These are phyloP conservation scores for Coniochaeta hoffmannii DNA, from an alignment of 2,329 filamentous ascomycete genomes.

Conservation along the genomic window DNA sequence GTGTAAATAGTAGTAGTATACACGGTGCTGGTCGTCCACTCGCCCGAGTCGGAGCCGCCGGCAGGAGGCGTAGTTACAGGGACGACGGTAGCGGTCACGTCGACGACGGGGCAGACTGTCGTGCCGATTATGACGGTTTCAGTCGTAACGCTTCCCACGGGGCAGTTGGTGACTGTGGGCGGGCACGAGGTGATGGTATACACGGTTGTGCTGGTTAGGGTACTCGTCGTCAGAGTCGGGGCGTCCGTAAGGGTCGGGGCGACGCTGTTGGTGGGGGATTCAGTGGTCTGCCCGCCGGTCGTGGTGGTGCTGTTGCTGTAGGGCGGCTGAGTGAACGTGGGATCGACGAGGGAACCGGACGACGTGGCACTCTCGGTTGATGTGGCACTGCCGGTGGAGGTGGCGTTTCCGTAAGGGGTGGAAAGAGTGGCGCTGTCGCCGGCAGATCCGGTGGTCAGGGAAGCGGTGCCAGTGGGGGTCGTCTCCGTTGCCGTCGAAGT, in stretches of 20 bases:
- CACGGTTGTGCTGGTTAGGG: conserved; percentile 5
- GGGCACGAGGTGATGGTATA: conserved; percentile 7
- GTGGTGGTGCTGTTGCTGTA: neutral
- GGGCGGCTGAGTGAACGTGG: neutral
- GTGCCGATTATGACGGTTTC: conserved; percentile 13
- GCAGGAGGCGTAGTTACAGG: neutral
- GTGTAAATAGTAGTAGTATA: conserved; percentile 7
- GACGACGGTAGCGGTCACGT: neutral
- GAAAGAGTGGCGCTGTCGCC: neutral
- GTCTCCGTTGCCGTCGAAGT: neutral
- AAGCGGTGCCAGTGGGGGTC: neutral
- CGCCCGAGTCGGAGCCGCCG: neutral
- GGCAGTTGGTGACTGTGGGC: conserved; percentile 8
- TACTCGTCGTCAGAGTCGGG: neutral
- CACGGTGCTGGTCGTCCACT: conserved; percentile 6
- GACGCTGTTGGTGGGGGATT: neutral
- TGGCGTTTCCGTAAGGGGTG: neutral
- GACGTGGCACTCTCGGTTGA: neutral
- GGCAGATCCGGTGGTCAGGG: neutral
- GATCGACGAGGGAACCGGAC: neutral
- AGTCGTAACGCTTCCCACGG: conserved; percentile 11
- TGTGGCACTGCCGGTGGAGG: neutral
- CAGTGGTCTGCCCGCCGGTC: neutral
- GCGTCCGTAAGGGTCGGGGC: neutral
- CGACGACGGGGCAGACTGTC: conserved; percentile 7